Evolutionary conservation across 306 rosid species (phyloP), one percentile per base, ranked within the genome.

Genomic region (Morella rubra): DNA sequence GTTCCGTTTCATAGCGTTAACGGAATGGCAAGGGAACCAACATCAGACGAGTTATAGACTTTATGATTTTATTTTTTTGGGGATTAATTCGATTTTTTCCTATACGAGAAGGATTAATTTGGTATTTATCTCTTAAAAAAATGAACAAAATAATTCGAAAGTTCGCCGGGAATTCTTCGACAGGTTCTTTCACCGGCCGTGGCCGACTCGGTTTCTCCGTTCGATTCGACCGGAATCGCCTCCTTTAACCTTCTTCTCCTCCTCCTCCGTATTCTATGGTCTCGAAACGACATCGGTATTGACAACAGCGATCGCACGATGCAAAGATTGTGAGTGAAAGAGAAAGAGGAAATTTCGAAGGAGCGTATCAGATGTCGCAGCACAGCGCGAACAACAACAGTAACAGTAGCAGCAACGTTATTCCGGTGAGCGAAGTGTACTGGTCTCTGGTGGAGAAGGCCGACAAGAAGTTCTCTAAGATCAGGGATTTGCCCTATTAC

Each of bases 391-490:
- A 20, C 60, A 27, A 54, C 4, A 60, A 40, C 80, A 74, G 56
- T 4, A 37, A 11, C 65, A 50, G 46, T n/a, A 73, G 20, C 82
- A 78, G 74, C 67, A 79, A 32, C 81, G 84, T 1, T 22, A 73
- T 89, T 52, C 91, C 94, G 6, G 91, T 82, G 65, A 89, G 86
- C 84, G 97, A 91, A 72, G 71, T 80, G 44, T 91, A 88, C 84
- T 91, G 94, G 94, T 80, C 91, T 76, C 86, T 91, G 13, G 91
- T 85, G 54, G 90, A 89, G 27, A 88, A 89, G 85, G 94, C 97
- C 8, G 94, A 91, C 77, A 88, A 91, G 84, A 91, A 91, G 61
- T 91, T 91, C 86, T 86, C 94, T 79, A 91, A 91, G 79, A 91
- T 91, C 89, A 83, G 88, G 69, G 90, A 89, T 87, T 81, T 89